Base-by-base conservation (phyloP, 164 flowering plant species). In the Aristolochia contorta region DNA sequence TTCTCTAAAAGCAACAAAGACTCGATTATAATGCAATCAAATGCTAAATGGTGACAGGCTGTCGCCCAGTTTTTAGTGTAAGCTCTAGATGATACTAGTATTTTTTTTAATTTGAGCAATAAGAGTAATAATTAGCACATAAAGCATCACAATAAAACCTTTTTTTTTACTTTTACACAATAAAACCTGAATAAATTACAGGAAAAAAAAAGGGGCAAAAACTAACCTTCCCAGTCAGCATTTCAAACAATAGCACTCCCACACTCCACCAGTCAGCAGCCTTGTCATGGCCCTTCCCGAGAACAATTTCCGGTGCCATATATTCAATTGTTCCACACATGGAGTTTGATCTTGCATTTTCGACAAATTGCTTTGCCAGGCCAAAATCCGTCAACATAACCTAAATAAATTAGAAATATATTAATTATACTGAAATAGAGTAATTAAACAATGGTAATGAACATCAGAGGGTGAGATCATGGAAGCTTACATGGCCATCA, bases 211-310 rank as follows among this genome's bases (percentile, higher is more conserved):
- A n/a, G n/a, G n/a, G n/a, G n/a, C n/a, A n/a, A 16, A 43, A n/a
- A 49, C 77, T 69, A 46, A 86, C 98, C 92, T 92, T 81, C 57
- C 98, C 98, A 57, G 93, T 87, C 33, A 89, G 87, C 98, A 92
- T 89, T 80, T 89, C 98, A 74, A 74, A 89, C 51, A 87, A 57
- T 30, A 92, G 69, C 49, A 92, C 69, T 25, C 98, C 97, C 27
- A 92, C 90, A 69, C 98, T 92, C 98, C 98, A 92, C 98, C 98
- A 92, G 60, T 92, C 97, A 47, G 97, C 96, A 71, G 90, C 86
- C 74, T 89, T 92, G 59, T 92, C 81, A 67, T 92, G 96, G 23
- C 98, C 96, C 70, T 84, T 92, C 23, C 94, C 97, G 21, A 76
- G 84, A 67, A 89, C 65, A 72, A 89, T 89, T 80, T 92, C 98